Base-by-base conservation (phyloP, 306 rosid species). In the Lathyrus aphaca region DNA sequence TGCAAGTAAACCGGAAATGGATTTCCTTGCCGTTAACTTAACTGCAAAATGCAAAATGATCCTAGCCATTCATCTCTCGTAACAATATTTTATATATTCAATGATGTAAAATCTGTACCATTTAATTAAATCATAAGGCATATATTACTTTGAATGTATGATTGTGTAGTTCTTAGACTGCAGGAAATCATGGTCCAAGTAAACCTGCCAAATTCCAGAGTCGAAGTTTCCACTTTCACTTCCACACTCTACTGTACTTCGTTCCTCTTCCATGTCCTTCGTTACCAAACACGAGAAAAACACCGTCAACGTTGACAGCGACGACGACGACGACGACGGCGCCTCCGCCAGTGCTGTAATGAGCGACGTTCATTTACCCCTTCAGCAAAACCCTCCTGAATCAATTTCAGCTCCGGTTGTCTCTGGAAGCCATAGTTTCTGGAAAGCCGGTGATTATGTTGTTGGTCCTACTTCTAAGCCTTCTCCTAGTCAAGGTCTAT, bases 381-480 rank as follows among this genome's bases (percentile, higher is more conserved):
- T 39, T 35, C 74, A 54, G 59, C 64, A 27, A 53, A 84, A 71
- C 61, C 51, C 60, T 23, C 46, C 68, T 10, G 45, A 54, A 13
- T 60, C 77, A 19, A 54, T 13, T 25, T 50, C 74, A 23, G 21
- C 50, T 23, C 56, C 61, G 6, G 50, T 69, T 0, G 67, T 19
- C 38, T 32, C 80, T 17, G 17, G 14, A 56, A 3, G 10, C 23
- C 87, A 82, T 2, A 87, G 96, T 46, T 92, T 92, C 84, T 89
- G 98, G 98, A 87, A 85, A 75, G 98, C 98, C 16, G 98, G 98
- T 21, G 87, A 81, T 66, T 83, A 78, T 55, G 88, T 65, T 17
- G 86, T 75, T 40, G 83, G 72, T 19, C 72, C 82, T 74, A 17
- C 83, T 15, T 12, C 53, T 48, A 82, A 51, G 65, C 82, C 82